Evolutionary conservation across 495 filamentous ascomycete genomes (phyloP), one percentile per base, ranked within the genome.

Genomic region (Tuber umbilicatum): DNA sequence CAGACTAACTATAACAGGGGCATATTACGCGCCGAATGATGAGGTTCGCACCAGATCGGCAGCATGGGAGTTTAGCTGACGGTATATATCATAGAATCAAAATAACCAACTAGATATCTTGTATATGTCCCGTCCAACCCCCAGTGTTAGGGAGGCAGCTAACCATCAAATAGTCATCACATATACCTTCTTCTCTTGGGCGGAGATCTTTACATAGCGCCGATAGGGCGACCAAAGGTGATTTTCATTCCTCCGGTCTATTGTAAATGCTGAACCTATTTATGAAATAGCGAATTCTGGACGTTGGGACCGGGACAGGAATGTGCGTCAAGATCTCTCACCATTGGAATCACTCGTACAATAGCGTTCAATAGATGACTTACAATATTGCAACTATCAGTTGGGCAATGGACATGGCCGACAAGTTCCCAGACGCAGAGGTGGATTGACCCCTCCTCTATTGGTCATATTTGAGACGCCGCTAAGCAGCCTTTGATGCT

Each of bases 331-430:
- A 21, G 10, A 38, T 39, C 74, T 41, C 40, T 0, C 31, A 39
- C 5, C 35, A 39, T 27, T 41, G 1, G 1, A 68, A 64, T 43
- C n/a, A 16, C 35, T 2, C 17, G 27, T 64, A 31, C n/a, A 27
- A 60, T 60, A 2, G 50, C 2, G 14, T 31, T 19, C 27, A 27
- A 19, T 64, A 64, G 5, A 27, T 43, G 21, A 23, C 60, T 73
- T 12, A 70, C 19, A 27, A 23, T 17, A 69, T 10, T 7, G 5
- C 21, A n/a, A 39, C 41, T 23, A 42, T 69, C 31, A 79, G 77
- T 72, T 80, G 78, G 78, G 78, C 50, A 37, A 80, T 80, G 70
- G 77, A 80, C 60, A 80, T 80, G 45, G 78, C 78, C n/a, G 78
- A 80, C 27, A 73, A 76, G 45, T 80, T 80, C 40, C 78, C 78